These are phyloP conservation scores for Pachysolen tannophilus DNA, from an alignment of 805 yeast species.

Conservation along the genomic window DNA sequence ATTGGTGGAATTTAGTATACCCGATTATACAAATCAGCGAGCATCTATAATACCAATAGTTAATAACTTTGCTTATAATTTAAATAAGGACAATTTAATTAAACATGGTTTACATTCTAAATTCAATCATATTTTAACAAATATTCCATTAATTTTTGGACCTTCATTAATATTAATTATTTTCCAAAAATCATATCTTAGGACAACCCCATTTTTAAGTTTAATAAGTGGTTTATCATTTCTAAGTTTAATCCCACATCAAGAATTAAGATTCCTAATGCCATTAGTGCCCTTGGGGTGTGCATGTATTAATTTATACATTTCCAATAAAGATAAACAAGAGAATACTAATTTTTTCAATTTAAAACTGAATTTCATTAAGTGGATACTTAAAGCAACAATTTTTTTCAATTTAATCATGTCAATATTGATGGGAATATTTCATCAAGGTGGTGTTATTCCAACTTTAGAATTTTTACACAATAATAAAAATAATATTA, in stretches of 20 bases:
- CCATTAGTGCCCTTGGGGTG: conserved; percentile 72
- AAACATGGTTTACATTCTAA: conserved; percentile 79
- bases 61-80: conserved; percentile 71
- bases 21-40: no score
- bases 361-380: conserved; percentile 12
- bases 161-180: conserved; percentile 53
- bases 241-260: conserved; percentile 79
- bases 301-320: conserved; percentile 44
- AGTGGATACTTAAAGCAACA: conserved; percentile 38
- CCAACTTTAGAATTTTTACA: conserved; percentile 46
- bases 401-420: conserved; percentile 52
- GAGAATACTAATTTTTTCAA: conserved; percentile 2
- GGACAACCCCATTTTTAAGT: conserved; percentile 50
- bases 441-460: conserved; percentile 88
- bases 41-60: conserved; percentile 58
- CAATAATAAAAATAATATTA: conserved; percentile 16
- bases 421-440: conserved; percentile 63
- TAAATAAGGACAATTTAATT: conserved; percentile 47
- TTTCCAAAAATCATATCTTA: conserved; percentile 30
- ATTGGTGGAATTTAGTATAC: conserved; percentile 1
- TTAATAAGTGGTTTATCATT: conserved; percentile 51
- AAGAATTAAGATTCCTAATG: conserved; percentile 79
- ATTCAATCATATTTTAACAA: conserved; percentile 65
- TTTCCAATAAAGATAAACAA: conserved; percentile 2
- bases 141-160: conserved; percentile 76